phyloP scores from a whole-genome alignment of 2,329 filamentous ascomycete genomes.

The Cladobotryum mycophilum region DNA sequence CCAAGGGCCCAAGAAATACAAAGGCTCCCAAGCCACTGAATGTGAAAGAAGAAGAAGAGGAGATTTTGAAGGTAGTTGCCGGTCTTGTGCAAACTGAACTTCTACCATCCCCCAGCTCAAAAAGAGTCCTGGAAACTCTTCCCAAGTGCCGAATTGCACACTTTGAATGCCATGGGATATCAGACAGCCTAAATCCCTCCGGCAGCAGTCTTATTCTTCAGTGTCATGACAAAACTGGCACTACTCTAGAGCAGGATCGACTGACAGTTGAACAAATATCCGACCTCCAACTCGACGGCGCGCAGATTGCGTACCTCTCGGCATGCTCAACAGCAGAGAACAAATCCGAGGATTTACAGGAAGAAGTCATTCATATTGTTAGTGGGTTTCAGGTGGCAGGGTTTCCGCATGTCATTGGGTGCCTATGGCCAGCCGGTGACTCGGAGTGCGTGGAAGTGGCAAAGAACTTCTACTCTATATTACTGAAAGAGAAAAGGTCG shows the following conservation, averaged over 20 bases:
- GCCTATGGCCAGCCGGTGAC: conserved; percentile 25
- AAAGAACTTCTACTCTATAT: conserved; percentile 9
- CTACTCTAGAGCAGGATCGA: neutral
- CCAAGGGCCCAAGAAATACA: too few species aligned
- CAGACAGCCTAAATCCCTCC: too few species aligned
- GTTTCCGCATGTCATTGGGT: conserved; percentile 28
- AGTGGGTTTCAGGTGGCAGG: conserved; percentile 31
- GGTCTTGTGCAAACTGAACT: too few species aligned
- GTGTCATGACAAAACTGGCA: too few species aligned
- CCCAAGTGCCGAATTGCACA: too few species aligned
- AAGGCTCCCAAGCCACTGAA: too few species aligned
- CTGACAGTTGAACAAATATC: neutral
- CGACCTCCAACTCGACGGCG: conserved; percentile 9
- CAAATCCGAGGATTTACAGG: conserved; percentile 15
- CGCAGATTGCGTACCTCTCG: conserved; percentile 29
- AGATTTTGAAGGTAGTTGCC: too few species aligned
- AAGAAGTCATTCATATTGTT: conserved; percentile 30
- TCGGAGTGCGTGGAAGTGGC: conserved; percentile 18
- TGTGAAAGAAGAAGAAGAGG: too few species aligned
- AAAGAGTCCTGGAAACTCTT: too few species aligned
- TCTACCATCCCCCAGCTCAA: too few species aligned
- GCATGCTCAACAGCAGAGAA: conserved; percentile 31
- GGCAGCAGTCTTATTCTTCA: too few species aligned
- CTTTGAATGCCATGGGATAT: too few species aligned
- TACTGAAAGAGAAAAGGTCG: conserved; percentile 9